Evolutionary conservation across 1,139 yeast genomes (phyloP).

Genomic region (Diutina scorzettiae): DNA sequence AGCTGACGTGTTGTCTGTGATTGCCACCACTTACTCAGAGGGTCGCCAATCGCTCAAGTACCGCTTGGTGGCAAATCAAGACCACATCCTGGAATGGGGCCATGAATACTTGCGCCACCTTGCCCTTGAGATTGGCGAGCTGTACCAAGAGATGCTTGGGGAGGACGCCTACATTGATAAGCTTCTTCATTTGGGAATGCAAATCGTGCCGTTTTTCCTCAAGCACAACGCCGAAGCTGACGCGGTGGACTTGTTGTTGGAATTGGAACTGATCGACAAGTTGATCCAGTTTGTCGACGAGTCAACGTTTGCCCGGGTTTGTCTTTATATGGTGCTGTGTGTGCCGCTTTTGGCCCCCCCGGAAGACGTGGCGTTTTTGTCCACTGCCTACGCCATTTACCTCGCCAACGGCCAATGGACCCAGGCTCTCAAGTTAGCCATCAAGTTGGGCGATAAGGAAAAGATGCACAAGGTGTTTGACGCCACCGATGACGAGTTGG

Average conservation of each 20-base stretch:
- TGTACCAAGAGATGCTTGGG: slow-evolving; percentile 59
- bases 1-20: slow-evolving; percentile 84
- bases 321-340: slow-evolving; percentile 90
- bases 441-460: slow-evolving; percentile 73
- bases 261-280: slow-evolving; percentile 77
- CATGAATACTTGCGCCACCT: slow-evolving; percentile 95
- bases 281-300: slow-evolving; percentile 79
- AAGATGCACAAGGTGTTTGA: slow-evolving; percentile 71
- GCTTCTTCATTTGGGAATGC: slow-evolving; percentile 54
- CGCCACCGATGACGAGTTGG: slow-evolving; percentile 54
- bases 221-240: slow-evolving; percentile 98
- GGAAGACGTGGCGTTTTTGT: slow-evolving; percentile 75
- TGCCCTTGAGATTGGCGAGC: slow-evolving; percentile 89
- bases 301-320: slow-evolving; percentile 75
- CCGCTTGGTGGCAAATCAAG: slow-evolving; percentile 46
- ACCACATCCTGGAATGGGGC: slow-evolving; percentile 80
- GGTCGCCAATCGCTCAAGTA: slow-evolving; percentile 74
- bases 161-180: slow-evolving; percentile 32
- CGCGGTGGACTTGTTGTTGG: slow-evolving; percentile 87
- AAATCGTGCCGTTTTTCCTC: slow-evolving; percentile 81
- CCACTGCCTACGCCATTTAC: slow-evolving; percentile 86
- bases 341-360: slow-evolving; percentile 94
- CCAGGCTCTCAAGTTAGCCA: slow-evolving; percentile 83
- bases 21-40: slow-evolving; percentile 91
- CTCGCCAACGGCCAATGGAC: slow-evolving; percentile 70